Evolutionary conservation across 2,329 filamentous ascomycete species (phyloP), one percentile per base, ranked within the genome.

Genomic region (Keithomyces neogunnii): DNA sequence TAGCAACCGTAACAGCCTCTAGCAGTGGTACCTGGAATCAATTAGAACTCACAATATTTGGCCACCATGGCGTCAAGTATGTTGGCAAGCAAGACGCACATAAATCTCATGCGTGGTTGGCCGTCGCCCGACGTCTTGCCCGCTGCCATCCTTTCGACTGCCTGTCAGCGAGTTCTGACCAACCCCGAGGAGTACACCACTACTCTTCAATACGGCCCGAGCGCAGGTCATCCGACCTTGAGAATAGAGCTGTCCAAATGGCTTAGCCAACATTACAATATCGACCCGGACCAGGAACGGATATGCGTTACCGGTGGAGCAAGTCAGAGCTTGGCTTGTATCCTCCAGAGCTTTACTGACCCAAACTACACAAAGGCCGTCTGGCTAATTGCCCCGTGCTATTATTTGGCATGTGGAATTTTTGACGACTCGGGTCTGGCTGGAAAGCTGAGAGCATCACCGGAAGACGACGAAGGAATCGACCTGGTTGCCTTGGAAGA

Each of bases 281-380:
- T 67, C 8, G 51, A 58, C 52, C 29, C 66, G 5, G 73, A 75
- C 11, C 62, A 75, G 3, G 74, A 81, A 3, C 77, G 88, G 33
- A 85, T 96, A 50, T 87, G 84, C 63, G 85, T 96, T 63, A 88
- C 88, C 0, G 89, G 90, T 44, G 91, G 91, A 13, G 91, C 91
- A 3, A 88, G 83, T 57, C 90, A 95, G 73, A 90, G 85, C 63
- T 66, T 95, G 2, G 89, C 86, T 0, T 86, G 82, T 61, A 71
- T 95, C 3, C 70, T 96, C 47, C 81, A 86, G 65, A 86, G 86
- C 32, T 96, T 86, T 62, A 87, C 89, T 0, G 91, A 96, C 64
- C 86, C 88, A 1, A 68, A 74, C 2, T 85, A 84, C 61, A 96
- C 91, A 1, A 74, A 78, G 45, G 81, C 81, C 57, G 75, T 95